Evolutionary conservation across 352 stramenopile genomes (phyloP).

Genomic region (Pythium guiyangense): DNA sequence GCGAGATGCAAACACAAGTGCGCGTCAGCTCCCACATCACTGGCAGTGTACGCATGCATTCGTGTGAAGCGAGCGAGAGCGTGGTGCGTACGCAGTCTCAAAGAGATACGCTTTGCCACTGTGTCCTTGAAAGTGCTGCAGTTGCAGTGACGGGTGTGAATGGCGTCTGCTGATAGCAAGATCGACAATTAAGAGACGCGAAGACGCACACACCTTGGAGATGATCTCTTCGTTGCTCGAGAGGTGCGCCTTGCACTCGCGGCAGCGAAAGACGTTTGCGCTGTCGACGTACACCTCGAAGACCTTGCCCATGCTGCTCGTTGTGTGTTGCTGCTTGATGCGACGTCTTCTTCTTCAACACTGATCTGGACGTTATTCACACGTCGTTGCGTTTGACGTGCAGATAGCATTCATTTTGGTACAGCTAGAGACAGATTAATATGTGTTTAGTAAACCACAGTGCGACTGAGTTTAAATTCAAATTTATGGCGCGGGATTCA

Average conservation of each 20-base stretch:
- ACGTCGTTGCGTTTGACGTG: too few relatives aligned
- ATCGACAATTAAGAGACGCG: too few relatives aligned
- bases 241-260: slow-evolving; percentile 89
- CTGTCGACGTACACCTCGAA: slow-evolving; percentile 91
- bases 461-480: too few relatives aligned
- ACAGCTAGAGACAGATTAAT: too few relatives aligned
- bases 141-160: too few relatives aligned
- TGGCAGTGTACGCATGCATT: background rate
- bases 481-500: slow-evolving; percentile 9
- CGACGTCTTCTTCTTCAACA: too few relatives aligned
- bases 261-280: slow-evolving; percentile 87
- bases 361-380: too few relatives aligned
- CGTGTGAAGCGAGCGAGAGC: background rate
- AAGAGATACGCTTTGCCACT: slow-evolving; percentile 92
- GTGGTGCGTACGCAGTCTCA: slow-evolving; percentile 63
- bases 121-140: slow-evolving; percentile 73
- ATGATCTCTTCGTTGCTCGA: slow-evolving; percentile 92
- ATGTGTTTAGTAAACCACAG: too few relatives aligned
- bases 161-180: too few relatives aligned
- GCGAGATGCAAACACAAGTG: background rate
- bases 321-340: too few relatives aligned
- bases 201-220: slow-evolving; percentile 87
- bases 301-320: slow-evolving; percentile 70
- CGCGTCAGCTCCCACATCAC: too few relatives aligned
- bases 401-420: too few relatives aligned